These are phyloP conservation scores for Colletotrichum sp. DNA, from an alignment of 2,329 filamentous ascomycete genomes.

Conservation along the genomic window DNA sequence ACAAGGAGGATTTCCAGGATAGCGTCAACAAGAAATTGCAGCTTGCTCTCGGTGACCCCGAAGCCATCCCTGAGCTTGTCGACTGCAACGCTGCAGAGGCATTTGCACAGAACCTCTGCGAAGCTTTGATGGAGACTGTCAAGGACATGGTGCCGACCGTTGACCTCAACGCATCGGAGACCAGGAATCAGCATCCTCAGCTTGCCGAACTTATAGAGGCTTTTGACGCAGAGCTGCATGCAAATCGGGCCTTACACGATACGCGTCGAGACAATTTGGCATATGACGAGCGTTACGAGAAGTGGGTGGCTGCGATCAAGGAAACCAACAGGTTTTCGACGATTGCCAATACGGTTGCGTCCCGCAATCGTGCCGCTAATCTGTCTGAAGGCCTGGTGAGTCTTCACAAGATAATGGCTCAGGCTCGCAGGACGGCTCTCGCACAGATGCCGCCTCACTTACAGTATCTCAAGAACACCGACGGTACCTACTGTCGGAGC, in stretches of 20 bases:
- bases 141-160: background rate
- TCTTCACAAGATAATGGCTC: background rate
- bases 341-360: too few species aligned
- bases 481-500: background rate
- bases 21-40: too few species aligned
- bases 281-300: background rate
- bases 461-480: background rate
- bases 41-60: background rate
- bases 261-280: background rate
- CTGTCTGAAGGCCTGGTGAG: background rate
- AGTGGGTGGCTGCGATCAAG: background rate
- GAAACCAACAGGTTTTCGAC: background rate
- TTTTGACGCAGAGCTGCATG: background rate
- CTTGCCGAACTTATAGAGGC: background rate
- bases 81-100: background rate
- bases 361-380: too few species aligned
- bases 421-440: background rate
- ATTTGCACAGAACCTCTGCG: background rate
- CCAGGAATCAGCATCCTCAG: background rate
- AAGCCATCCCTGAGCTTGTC: background rate
- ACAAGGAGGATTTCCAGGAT: background rate
- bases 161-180: background rate
- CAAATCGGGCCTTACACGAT: fast-evolving
- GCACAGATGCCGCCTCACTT: background rate
- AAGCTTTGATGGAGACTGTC: background rate